Conservation (phyloP, 805 yeast genomes). For the Pichia manshurica region DNA sequence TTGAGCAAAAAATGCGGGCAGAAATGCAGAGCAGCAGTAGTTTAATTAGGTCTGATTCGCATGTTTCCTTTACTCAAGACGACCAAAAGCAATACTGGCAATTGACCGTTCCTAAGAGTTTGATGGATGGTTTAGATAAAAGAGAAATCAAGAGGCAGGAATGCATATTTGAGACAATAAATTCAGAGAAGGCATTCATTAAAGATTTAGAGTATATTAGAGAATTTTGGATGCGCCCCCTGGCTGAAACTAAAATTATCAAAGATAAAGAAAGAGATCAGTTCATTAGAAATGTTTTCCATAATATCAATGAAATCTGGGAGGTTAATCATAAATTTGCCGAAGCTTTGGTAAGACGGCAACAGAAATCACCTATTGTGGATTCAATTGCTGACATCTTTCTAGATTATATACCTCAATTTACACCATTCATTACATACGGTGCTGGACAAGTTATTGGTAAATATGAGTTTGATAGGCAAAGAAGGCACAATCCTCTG, state of each 20-base stretch:
- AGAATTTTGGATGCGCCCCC: slow-evolving; percentile 90
- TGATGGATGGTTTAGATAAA: slow-evolving; percentile 74
- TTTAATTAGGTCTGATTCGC: slow-evolving; percentile 66
- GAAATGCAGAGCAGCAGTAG: slow-evolving; percentile 88
- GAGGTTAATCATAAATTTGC: slow-evolving; percentile 79
- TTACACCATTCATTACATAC: slow-evolving; percentile 88
- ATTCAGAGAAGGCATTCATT: slow-evolving; percentile 92
- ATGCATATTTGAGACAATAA: slow-evolving; percentile 86
- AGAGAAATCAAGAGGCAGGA: slow-evolving; percentile 91
- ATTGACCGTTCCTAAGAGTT: slow-evolving; percentile 75
- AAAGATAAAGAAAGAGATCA: slow-evolving; percentile 86
- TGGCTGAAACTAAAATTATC: slow-evolving; percentile 79
- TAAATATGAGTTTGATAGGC: slow-evolving; percentile 90
- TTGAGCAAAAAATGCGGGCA: slow-evolving; percentile 91
- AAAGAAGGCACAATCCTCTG: slow-evolving; percentile 80
- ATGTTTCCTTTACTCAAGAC: slow-evolving; percentile 65
- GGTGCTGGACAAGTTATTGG: slow-evolving; percentile 96
- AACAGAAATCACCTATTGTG: slow-evolving; percentile 78
- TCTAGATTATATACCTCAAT: slow-evolving; percentile 73
- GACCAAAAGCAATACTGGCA: slow-evolving; percentile 89
- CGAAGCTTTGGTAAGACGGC: slow-evolving; percentile 83
- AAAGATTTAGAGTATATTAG: slow-evolving; percentile 89
- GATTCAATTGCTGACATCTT: slow-evolving; percentile 83
- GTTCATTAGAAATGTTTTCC: slow-evolving; percentile 86
- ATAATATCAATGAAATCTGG: slow-evolving; percentile 82